These are phyloP conservation scores for Trichosporon faecale DNA, from an alignment of 1,284 basidiomycete genomes.

Conservation along the genomic window DNA sequence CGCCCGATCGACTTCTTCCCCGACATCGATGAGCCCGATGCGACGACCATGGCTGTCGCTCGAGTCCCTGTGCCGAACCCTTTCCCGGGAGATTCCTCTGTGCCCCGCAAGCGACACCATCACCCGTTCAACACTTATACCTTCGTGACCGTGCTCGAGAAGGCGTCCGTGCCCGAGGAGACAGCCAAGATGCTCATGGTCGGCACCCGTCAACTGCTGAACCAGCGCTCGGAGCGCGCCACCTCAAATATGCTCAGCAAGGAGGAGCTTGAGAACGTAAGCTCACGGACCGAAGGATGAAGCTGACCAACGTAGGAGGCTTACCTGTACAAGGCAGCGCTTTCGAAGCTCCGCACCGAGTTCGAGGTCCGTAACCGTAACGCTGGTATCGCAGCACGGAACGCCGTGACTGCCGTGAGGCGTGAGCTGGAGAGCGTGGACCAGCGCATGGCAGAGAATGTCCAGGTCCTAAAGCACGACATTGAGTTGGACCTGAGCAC, in stretches of 20 bases:
- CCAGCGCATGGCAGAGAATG: constrained; percentile 90
- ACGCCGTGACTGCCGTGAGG: constrained; percentile 71
- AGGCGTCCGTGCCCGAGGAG: constrained; percentile 32
- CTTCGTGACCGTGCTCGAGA: constrained; percentile 49
- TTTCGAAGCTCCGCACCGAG: constrained; percentile 87
- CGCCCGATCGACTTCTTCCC: constrained; percentile 7
- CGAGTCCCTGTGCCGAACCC: constrained; percentile 20
- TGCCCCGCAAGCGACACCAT: constrained; percentile 35
- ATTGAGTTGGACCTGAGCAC: constrained; percentile 96
- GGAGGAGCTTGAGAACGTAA: constrained; percentile 86
- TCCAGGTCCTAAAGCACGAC: constrained; percentile 68
- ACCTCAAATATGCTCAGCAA: constrained; percentile 69
- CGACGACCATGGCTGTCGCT: constrained; percentile 15
- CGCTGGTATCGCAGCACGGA: constrained; percentile 76
- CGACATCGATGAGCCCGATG: constrained; percentile 8
- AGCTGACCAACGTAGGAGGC: constrained; percentile 64
- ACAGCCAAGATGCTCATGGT: constrained; percentile 79
- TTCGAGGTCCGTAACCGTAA: constrained; percentile 78
- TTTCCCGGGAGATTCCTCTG: neutral
- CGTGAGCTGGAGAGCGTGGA: constrained; percentile 83
- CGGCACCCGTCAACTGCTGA: constrained; percentile 73
- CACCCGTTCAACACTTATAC: constrained; percentile 53
- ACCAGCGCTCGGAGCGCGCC: constrained; percentile 70
- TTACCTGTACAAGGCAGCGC: constrained; percentile 89
- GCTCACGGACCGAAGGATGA: constrained; percentile 44